Evolutionary conservation across 371 early-diverging fungal genomes (phyloP), one percentile per base, ranked within the genome.

Genomic region (Mortierella polycephala): DNA sequence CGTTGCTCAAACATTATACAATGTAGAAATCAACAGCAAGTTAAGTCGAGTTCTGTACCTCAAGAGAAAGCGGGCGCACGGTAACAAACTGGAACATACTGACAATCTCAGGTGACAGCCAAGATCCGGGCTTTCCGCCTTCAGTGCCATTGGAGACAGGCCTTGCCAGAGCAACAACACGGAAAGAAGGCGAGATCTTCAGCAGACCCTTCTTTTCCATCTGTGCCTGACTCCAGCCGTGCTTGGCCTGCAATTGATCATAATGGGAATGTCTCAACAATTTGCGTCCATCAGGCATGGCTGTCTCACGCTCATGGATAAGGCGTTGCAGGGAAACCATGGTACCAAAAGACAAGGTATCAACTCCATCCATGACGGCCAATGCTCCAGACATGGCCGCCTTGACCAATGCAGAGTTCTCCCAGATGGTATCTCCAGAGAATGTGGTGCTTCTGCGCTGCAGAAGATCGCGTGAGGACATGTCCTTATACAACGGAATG

Each of bases 401-500:
- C 64, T 89, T 88, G 8, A 95, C 91, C 11, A 93, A 81, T 3
- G 89, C 85, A 0, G 93, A 91, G 72, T 90, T 90, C 69, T 89
- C 90, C 90, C 91, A 90, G 14, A 90, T 81, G 2, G 95, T 95
- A 44, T 94, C 92, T 57, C 95, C 95, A 7, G 85, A 73, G 41
- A 85, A 82, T 0, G 90, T 89, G 1, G 95, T 95, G 47, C 88
- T 85, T 49, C 95, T 87, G 50, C 93, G 87, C 62, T 95, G 94
- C n/a, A 95, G 82, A 7, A 95, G 83, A 72, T 95, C 95, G 12
- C 94, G 86, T 6, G 93, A 89, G n/a, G 92, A 91, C 93, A 95
- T 93, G 62, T 95, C 95, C 60, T 90, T 87, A 81, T 91, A 94
- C 12, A 95, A 79, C 2, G 92, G 92, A 50, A 94, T 90, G 56